Conservation (phyloP, 345 rosid genomes). For the Gossypium rotundifolium region DNA sequence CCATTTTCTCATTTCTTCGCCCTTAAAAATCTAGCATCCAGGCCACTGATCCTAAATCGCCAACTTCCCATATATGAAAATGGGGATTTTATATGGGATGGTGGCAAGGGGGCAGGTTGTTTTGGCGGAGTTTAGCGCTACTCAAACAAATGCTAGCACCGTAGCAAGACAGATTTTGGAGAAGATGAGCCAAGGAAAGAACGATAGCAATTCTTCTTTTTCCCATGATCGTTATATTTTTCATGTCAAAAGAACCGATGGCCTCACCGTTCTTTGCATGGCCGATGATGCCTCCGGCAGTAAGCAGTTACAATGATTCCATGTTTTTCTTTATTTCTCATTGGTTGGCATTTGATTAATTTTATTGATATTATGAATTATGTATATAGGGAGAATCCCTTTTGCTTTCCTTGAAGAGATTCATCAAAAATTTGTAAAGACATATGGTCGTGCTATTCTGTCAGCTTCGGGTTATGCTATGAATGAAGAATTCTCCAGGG, state of each 20-base stretch:
- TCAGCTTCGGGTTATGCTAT: conserved; percentile 45
- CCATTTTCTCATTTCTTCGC: background rate
- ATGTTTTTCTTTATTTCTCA: background rate
- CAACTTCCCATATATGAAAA: background rate
- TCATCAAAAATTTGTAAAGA: conserved; percentile 26
- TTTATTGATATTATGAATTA: background rate
- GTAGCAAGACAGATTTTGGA: conserved; percentile 38
- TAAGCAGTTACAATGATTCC: background rate
- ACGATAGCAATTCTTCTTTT: conserved; percentile 28
- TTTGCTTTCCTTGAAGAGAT: conserved; percentile 12
- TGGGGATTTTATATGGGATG: conserved; percentile 49
- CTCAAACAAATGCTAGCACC: conserved; percentile 30
- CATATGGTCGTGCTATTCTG: conserved; percentile 30
- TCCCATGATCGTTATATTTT: conserved; percentile 45
- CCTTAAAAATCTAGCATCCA: background rate
- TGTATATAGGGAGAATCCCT: background rate
- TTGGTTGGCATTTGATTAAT: background rate
- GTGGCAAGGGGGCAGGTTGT: conserved; percentile 46
- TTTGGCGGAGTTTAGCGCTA: conserved; percentile 41
- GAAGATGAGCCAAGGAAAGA: conserved; percentile 22
- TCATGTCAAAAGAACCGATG: conserved; percentile 42
- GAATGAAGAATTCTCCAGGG: conserved; percentile 52
- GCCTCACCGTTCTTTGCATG: conserved; percentile 48
- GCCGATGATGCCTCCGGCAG: conserved; percentile 36
- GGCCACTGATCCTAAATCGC: background rate